A percentile compares a stretch with the other conserved stretches of the same genome.
These are phyloP conservation scores for Chondrus crispus DNA, from an alignment of 23 red algal genomes.

Conservation along the genomic window DNA sequence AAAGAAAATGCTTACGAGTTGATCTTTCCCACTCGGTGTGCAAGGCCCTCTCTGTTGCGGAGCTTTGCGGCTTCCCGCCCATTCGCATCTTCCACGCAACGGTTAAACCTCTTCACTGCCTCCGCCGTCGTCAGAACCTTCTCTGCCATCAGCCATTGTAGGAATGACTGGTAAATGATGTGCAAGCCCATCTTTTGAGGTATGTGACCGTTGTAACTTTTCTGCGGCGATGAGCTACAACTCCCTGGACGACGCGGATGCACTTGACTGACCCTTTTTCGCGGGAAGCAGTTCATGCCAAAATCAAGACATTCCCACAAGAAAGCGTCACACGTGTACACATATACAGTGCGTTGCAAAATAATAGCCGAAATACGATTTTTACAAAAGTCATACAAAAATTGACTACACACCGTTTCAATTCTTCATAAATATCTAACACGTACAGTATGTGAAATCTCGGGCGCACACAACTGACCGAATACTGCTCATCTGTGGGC, in stretches of 20 bases:
- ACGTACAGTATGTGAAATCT: too few species aligned
- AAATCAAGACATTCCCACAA: background rate
- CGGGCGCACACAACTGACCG: too few species aligned
- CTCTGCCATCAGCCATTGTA: constrained; percentile 12
- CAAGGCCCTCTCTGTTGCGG: background rate
- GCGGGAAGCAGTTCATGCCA: background rate
- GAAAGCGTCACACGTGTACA: background rate
- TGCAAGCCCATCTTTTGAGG: background rate
- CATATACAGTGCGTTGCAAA: background rate
- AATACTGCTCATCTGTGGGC: too few species aligned
- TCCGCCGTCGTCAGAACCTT: background rate
- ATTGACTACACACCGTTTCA: too few species aligned
- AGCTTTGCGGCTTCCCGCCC: background rate
- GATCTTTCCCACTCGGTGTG: constrained; percentile 29
- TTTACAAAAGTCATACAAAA: too few species aligned
- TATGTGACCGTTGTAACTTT: background rate
- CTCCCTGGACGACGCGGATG: background rate
- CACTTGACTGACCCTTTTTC: background rate
- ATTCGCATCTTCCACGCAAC: background rate
- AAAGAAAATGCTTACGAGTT: constrained; percentile 16
- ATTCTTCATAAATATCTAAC: too few species aligned
- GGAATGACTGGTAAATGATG: constrained; percentile 11
- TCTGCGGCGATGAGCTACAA: background rate
- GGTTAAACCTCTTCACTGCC: constrained; percentile 21
- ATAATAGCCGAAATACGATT: constrained; percentile 9